Evolutionary conservation across 73 alveolate species (phyloP), one percentile per base, ranked within the genome.

Genomic region (Diophrys sp.): DNA sequence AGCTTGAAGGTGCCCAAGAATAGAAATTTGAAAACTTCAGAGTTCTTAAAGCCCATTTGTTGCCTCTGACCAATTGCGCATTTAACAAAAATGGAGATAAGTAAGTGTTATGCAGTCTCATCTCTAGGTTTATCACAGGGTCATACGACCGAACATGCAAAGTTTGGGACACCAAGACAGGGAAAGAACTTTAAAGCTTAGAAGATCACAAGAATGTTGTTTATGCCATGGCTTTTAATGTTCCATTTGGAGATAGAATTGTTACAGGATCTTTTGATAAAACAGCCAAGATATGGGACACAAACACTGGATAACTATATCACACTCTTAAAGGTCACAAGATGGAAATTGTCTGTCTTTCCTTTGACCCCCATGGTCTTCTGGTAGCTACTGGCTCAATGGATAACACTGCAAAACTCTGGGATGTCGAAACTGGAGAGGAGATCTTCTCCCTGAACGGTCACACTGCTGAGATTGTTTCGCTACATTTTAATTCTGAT

Each of bases 51-150:
- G 99, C 99, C 56, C 99, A 98, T 83, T 94, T 96, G 34, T 92
- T 98, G 70, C 99, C 99, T 14, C 87, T 98, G 79, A 98, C 99
- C 30, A 98, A 98, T 88, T 98, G 99, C 91, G 99, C 99, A 75
- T 98, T 98, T 94, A 98, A 98, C 84, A 98, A 98, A 92, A 87
- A 93, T 83, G 98, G 98, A 62, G 95, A 91, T 82, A 91, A 86
- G 92, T n/a, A n/a, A n/a, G n/a, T n/a, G n/a, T n/a, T n/a, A n/a
- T n/a, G n/a, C 83, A 78, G 2, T 28, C 24, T 23, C n/a, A n/a
- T n/a, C n/a, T n/a, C n/a, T 24, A 23, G 54, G 24, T 98, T 98
- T 83, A 82, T 98, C 78, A 98, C 99, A 56, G 99, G 99, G 33
- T 88, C 98, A 74, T 98, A 98, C 81, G 99, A 98, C 87, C 92